phyloP scores from a whole-genome alignment of 345 rosid genomes.

The Eucalyptus dawsonii region DNA sequence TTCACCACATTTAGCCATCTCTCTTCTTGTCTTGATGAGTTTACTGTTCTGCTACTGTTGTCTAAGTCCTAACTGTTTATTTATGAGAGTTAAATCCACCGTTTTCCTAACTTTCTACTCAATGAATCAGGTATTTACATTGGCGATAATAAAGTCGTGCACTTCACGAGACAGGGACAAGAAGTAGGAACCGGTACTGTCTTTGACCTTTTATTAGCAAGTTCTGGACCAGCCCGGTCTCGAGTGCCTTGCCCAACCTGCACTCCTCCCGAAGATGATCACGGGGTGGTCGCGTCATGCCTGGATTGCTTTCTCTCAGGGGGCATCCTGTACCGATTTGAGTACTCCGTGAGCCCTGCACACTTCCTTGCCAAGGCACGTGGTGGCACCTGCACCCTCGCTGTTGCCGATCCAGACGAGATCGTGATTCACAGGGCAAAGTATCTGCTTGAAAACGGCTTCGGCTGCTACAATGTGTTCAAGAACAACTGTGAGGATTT shows the following conservation, averaged over 20 bases:
- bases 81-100: neutral
- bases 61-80: neutral
- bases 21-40: neutral
- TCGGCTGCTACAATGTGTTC: constrained; percentile 72
- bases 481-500: constrained; percentile 86
- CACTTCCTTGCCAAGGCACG: constrained; percentile 78
- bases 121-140: constrained; percentile 49
- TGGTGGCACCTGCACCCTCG: constrained; percentile 93
- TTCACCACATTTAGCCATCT: neutral
- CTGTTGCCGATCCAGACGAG: constrained; percentile 39
- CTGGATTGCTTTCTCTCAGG: constrained; percentile 82
- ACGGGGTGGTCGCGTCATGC: constrained; percentile 75
- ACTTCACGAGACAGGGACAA: constrained; percentile 84
- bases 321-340: constrained; percentile 64
- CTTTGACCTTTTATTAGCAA: constrained; percentile 53
- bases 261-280: constrained; percentile 31
- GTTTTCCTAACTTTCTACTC: neutral
- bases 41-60: neutral
- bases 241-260: constrained; percentile 58
- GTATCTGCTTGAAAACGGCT: constrained; percentile 70
- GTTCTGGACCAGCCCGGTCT: constrained; percentile 55
- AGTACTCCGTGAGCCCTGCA: constrained; percentile 68
- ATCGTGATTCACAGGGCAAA: constrained; percentile 57
- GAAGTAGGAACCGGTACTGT: constrained; percentile 90
- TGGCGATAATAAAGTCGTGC: constrained; percentile 73